phyloP scores from a whole-genome alignment of 2,329 filamentous ascomycete species.

The Paecilomyces formosus region DNA sequence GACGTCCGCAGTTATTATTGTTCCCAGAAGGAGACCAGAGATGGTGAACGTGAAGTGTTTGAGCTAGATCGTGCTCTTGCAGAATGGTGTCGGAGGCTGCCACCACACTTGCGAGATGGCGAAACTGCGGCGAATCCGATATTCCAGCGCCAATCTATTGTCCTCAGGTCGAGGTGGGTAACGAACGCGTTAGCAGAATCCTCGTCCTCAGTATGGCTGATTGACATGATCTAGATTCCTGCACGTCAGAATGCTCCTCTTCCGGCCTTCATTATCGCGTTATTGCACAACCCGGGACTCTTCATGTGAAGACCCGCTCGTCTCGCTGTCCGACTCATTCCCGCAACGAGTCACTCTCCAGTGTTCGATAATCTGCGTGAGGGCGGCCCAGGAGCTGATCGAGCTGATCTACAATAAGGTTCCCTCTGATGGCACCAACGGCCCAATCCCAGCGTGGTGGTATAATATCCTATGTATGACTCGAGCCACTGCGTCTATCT shows the following conservation, averaged over 20 bases:
- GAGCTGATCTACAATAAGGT: constrained; percentile 21
- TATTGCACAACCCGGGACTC: constrained; percentile 23
- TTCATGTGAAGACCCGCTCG: constrained; percentile 8
- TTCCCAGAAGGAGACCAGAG: constrained; percentile 10
- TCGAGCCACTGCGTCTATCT: not conserved
- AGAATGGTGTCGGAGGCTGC: constrained; percentile 22
- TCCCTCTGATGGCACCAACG: constrained; percentile 18
- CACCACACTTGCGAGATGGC: constrained; percentile 16
- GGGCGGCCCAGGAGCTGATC: constrained; percentile 24
- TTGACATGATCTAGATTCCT: constrained; percentile 15
- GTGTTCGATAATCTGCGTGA: constrained; percentile 29
- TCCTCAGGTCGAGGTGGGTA: constrained; percentile 23
- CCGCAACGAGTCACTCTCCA: constrained; percentile 24
- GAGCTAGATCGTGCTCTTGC: constrained; percentile 24
- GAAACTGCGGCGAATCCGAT: constrained; percentile 10
- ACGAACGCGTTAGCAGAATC: not conserved
- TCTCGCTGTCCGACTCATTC: constrained; percentile 18
- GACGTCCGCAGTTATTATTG: constrained; percentile 22
- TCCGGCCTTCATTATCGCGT: constrained; percentile 23
- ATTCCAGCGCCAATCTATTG: constrained; percentile 24
- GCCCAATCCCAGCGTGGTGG: constrained; percentile 29
- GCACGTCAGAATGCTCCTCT: constrained; percentile 25
- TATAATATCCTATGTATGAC: constrained; percentile 28
- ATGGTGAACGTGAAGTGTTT: constrained; percentile 23
- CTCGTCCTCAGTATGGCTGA: not conserved